phyloP scores from a whole-genome alignment of 2,329 filamentous ascomycete genomes.

The Fusarium equiseti region DNA sequence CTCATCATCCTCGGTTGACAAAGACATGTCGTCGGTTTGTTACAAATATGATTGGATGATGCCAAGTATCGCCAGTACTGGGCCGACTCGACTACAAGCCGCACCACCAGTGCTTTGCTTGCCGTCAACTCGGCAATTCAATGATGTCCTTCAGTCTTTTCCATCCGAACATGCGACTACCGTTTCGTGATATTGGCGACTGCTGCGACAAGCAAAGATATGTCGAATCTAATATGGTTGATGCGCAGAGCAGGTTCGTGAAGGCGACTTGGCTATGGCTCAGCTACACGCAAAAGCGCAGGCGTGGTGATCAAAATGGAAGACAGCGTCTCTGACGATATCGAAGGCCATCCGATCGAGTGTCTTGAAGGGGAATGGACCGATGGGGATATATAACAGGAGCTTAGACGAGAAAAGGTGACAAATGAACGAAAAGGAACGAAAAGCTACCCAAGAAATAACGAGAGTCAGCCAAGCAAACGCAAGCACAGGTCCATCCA shows the following conservation, averaged over 20 bases:
- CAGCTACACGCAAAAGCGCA: conserved; percentile 23
- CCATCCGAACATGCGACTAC: conserved; percentile 40
- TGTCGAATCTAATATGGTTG: background rate
- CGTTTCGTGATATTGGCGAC: conserved; percentile 8
- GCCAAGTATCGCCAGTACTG: conserved; percentile 15
- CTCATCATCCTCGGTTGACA: conserved; percentile 34
- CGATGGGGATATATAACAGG: conserved; percentile 27
- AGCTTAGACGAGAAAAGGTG: conserved; percentile 21
- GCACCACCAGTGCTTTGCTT: conserved; percentile 33
- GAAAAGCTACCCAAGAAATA: conserved; percentile 34
- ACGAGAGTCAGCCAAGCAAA: conserved; percentile 36
- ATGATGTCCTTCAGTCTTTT: conserved; percentile 35
- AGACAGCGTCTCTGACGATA: conserved; percentile 23
- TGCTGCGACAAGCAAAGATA: conserved; percentile 6
- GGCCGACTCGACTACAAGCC: conserved; percentile 37
- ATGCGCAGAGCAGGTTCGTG: conserved; percentile 9
- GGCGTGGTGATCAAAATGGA: conserved; percentile 25
- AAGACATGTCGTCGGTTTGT: conserved; percentile 31
- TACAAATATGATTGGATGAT: conserved; percentile 16
- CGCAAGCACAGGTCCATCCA: conserved; percentile 38
- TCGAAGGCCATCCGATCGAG: conserved; percentile 36
- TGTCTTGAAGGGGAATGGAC: conserved; percentile 13
- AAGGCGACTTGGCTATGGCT: conserved; percentile 15
- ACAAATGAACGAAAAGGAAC: conserved; percentile 27
- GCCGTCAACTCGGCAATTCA: conserved; percentile 43